Evolutionary conservation across 108 stramenopile genomes (phyloP), one percentile per base, ranked within the genome.

Genomic region (Cyclotella atomus): DNA sequence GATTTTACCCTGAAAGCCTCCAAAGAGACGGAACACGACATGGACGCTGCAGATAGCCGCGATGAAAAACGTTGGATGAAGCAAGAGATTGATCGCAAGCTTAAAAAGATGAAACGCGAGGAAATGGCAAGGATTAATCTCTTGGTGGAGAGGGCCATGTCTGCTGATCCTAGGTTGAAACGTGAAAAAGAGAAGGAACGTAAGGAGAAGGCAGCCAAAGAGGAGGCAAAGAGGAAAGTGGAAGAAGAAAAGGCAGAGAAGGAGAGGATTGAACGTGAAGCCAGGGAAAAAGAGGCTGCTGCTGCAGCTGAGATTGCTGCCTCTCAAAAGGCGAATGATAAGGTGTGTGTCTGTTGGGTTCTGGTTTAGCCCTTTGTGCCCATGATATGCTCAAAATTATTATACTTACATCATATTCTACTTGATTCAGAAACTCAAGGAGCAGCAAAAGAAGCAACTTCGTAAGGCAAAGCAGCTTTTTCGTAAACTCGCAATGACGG

Each of bases 41-140:
- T 87, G 32, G 97, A 99, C 25, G 87, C 87, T 54, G 99, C 97
- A 19, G 92, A 91, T 43, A 85, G 75, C 55, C 86, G 99, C 3
- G 95, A 96, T 64, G 98, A 99, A 75, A 97, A 98, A 68, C 78
- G 99, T 32, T 98, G 97, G 96, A 96, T 97, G 91, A 85, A 92
- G 84, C 97, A 98, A 76, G 97, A 99, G 81, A 97, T 98, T 71
- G 97, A 96, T 54, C 81, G 88, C 15, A 82, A 83, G 29, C 87
- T 97, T 32, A 96, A 93, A 82, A 94, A 91, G 53, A 75, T 96
- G 75, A 99, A 99, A 79, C 89, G 79, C 70, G 91, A 95, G 73
- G 99, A 99, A 80, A 83, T 92, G 69, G 87, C 92, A 52, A 88
- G 99, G 3, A 87, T 99, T 55, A 88, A 81, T 38, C 46, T 71